phyloP scores from a whole-genome alignment of 2,329 filamentous ascomycete genomes.

The Daldinia eschscholtzii region DNA sequence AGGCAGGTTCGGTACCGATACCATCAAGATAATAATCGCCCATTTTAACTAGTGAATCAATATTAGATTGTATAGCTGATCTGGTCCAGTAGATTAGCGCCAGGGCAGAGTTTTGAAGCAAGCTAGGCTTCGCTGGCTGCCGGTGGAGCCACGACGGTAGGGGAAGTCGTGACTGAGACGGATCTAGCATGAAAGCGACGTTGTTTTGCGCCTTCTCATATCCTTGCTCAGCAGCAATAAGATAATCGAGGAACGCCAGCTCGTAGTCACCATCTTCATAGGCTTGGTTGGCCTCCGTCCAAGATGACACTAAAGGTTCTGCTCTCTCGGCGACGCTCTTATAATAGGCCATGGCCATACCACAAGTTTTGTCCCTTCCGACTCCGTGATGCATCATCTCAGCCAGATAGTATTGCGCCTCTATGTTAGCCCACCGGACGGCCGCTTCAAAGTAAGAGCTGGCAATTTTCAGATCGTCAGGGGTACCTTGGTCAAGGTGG shows the following conservation, averaged over 20 bases:
- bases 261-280: conserved; percentile 84
- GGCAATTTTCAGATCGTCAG: conserved; percentile 79
- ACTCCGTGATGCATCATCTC: conserved; percentile 87
- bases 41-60: conserved; percentile 97
- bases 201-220: conserved; percentile 93
- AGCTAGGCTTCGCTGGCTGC: conserved; percentile 51
- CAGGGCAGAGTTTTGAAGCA: conserved; percentile 68
- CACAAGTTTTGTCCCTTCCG: conserved; percentile 82
- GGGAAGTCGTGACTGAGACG: conserved; percentile 72
- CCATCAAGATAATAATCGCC: conserved; percentile 95
- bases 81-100: conserved; percentile 95
- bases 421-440: conserved; percentile 83
- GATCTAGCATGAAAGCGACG: conserved; percentile 87
- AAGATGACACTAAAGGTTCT: conserved; percentile 80
- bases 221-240: conserved; percentile 92
- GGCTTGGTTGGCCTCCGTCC: conserved; percentile 84
- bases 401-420: conserved; percentile 91
- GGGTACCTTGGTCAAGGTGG: conserved; percentile 84
- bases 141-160: conserved; percentile 67
- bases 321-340: conserved; percentile 81
- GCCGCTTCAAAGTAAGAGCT: conserved; percentile 91
- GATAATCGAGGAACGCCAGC: conserved; percentile 81
- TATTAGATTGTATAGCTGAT: conserved; percentile 91
- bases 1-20: conserved; percentile 76
- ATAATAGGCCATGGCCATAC: conserved; percentile 83